Conservation (phyloP, 2,329 filamentous ascomycete species). For the Colletotrichum caudatum region DNA sequence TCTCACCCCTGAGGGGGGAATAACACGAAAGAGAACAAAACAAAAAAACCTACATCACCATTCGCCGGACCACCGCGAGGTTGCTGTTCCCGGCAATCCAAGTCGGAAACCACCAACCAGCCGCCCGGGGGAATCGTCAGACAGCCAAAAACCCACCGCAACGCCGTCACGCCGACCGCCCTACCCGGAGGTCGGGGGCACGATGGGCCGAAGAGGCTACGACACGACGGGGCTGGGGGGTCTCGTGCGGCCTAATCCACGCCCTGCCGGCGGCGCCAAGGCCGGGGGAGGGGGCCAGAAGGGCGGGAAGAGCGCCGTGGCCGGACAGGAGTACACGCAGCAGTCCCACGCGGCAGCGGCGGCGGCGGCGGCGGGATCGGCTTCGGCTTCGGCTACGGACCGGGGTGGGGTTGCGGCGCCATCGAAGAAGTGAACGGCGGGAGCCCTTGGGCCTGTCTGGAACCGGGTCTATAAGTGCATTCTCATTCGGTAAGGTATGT, state of each 20-base stretch:
- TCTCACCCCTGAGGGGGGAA: neutral
- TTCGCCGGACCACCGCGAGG: neutral
- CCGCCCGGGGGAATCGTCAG: neutral
- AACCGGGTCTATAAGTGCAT: neutral
- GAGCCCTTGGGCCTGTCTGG: neutral
- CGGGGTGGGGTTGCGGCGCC: constrained; percentile 1
- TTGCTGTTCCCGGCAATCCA: neutral
- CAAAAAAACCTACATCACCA: neutral
- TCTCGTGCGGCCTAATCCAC: neutral
- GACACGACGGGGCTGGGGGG: constrained; percentile 29
- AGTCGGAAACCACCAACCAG: neutral
- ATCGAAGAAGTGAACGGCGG: constrained; percentile 1
- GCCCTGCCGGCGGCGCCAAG: constrained; percentile 4
- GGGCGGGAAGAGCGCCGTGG: neutral
- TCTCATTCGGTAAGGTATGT: neutral
- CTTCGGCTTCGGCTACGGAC: constrained; percentile 9
- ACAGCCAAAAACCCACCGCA: neutral
- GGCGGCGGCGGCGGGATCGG: constrained; percentile 4
- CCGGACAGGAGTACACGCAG: neutral
- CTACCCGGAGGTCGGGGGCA: neutral
- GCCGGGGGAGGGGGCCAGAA: neutral
- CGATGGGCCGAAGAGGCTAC: constrained; percentile 41
- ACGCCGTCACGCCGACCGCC: neutral
- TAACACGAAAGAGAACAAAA: neutral
- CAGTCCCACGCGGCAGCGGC: neutral